Evolutionary conservation across 164 flowering plant species (phyloP).

Genomic region (Umbellularia californica): DNA sequence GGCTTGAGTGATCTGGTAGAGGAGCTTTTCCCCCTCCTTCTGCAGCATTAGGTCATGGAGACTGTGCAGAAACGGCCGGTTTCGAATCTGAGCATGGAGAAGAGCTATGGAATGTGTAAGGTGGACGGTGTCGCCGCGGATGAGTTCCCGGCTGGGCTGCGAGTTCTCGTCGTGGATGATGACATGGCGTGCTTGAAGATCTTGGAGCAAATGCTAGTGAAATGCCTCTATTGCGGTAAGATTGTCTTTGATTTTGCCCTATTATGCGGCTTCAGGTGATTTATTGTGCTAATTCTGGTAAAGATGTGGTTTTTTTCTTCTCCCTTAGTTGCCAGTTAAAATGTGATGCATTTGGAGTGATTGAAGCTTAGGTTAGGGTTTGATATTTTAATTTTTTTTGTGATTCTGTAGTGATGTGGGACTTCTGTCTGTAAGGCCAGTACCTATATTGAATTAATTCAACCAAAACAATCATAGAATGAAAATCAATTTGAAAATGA

Average conservation of each 20-base stretch:
- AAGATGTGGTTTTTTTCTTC: too few relatives aligned
- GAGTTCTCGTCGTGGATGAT: conserved; percentile 85
- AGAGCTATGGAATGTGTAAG: conserved; percentile 24
- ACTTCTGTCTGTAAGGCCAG: neutral
- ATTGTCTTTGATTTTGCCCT: neutral
- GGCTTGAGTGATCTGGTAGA: conserved; percentile 1
- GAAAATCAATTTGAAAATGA: too few relatives aligned
- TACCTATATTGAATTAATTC: too few relatives aligned
- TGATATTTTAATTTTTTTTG: too few relatives aligned
- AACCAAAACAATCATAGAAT: too few relatives aligned
- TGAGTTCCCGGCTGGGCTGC: conserved; percentile 69
- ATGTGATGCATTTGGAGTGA: neutral
- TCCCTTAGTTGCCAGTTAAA: neutral
- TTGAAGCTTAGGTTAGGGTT: neutral
- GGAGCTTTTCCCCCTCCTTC: neutral
- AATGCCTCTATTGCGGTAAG: conserved; percentile 48
- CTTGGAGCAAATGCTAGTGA: conserved; percentile 69
- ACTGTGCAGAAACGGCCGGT: conserved; percentile 32
- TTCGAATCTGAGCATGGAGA: conserved; percentile 22
- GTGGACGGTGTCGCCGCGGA: conserved; percentile 26
- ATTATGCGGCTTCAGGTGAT: neutral
- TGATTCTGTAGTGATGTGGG: too few relatives aligned
- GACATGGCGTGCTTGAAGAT: conserved; percentile 52
- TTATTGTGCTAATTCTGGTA: neutral
- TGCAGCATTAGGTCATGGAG: conserved; percentile 21